phyloP scores from a whole-genome alignment of 192 early-diverging fungal species.

The Gryganskiella cystojenkinii region DNA sequence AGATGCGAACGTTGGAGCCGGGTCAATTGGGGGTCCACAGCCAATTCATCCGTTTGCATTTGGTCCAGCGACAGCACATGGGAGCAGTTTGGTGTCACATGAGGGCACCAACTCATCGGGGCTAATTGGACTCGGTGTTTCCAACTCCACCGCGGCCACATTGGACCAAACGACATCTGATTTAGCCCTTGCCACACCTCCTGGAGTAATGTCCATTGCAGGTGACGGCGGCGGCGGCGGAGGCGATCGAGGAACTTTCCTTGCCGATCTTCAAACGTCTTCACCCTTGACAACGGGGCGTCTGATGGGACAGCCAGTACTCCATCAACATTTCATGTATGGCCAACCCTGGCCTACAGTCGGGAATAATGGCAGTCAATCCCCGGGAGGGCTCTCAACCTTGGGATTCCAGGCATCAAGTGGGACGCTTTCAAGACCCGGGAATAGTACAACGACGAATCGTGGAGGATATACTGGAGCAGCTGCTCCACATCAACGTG shows the following conservation, averaged over 20 bases:
- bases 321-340: too few relatives aligned
- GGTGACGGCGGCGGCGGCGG: slow-evolving; percentile 1
- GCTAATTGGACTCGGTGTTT: slow-evolving; percentile 13
- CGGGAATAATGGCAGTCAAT: too few relatives aligned
- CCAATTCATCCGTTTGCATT: slow-evolving; percentile 20
- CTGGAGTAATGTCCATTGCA: slow-evolving; percentile 15
- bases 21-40: neutral
- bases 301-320: too few relatives aligned
- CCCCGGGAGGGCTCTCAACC: too few relatives aligned
- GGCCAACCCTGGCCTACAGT: too few relatives aligned
- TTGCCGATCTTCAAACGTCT: too few relatives aligned
- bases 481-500: too few relatives aligned
- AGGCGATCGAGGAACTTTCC: neutral
- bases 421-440: too few relatives aligned
- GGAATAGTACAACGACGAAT: too few relatives aligned
- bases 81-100: neutral
- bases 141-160: slow-evolving; percentile 9
- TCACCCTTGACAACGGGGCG: too few relatives aligned
- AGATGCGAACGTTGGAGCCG: neutral
- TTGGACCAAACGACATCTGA: slow-evolving; percentile 4
- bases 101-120: neutral
- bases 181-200: neutral
- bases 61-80: slow-evolving; percentile 1
- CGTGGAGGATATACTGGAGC: too few relatives aligned
- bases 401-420: too few relatives aligned